Evolutionary conservation across 2,329 filamentous ascomycete genomes (phyloP).

Genomic region (Botrytis hyacinthi): DNA sequence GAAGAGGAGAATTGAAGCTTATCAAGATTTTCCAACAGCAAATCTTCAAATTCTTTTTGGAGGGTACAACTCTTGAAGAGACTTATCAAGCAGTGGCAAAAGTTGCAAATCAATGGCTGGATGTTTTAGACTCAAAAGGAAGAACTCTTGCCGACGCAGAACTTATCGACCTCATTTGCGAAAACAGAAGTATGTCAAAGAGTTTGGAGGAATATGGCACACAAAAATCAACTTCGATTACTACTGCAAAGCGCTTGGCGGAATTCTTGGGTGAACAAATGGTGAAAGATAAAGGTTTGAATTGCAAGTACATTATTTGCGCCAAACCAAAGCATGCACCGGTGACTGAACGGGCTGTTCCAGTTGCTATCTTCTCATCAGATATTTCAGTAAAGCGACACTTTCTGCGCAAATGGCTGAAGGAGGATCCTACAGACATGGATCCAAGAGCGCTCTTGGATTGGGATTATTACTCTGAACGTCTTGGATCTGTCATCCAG

Average conservation of each 20-base stretch:
- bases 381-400: constrained; percentile 83
- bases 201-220: constrained; percentile 92
- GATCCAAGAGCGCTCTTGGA: constrained; percentile 88
- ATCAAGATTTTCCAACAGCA: constrained; percentile 99
- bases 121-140: constrained; percentile 87
- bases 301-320: constrained; percentile 99
- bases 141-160: constrained; percentile 92
- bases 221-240: constrained; percentile 99
- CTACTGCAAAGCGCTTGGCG: constrained; percentile 88
- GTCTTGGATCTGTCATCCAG: constrained; percentile 94
- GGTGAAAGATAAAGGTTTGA: constrained; percentile 98
- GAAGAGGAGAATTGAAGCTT: constrained; percentile 94
- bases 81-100: constrained; percentile 91
- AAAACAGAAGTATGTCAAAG: constrained; percentile 98
- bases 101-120: constrained; percentile 93
- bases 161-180: constrained; percentile 98
- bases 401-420: constrained; percentile 93
- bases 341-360: constrained; percentile 90
- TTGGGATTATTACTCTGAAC: constrained; percentile 96
- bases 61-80: constrained; percentile 81
- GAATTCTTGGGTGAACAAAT: constrained; percentile 98
- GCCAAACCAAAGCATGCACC: constrained; percentile 81
- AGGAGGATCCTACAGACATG: constrained; percentile 86
- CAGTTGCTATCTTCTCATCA: constrained; percentile 95
- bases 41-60: constrained; percentile 98